phyloP scores from a whole-genome alignment of 2,329 filamentous ascomycete genomes.

The Fulvia fulva region DNA sequence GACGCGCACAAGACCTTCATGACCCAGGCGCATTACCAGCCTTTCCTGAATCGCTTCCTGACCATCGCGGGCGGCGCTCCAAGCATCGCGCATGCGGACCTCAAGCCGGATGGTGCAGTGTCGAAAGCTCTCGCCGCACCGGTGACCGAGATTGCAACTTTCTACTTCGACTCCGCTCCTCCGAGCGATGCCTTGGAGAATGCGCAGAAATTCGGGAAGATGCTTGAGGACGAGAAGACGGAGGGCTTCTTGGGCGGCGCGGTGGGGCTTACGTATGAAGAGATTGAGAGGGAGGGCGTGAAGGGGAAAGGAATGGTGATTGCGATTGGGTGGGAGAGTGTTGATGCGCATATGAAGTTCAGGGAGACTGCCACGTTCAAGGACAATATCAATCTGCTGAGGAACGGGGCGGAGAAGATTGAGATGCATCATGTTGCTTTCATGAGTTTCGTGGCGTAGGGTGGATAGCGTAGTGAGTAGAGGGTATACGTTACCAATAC shows the following conservation, averaged over 20 bases:
- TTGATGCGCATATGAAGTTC: conserved; percentile 48
- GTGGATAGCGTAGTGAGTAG: background rate
- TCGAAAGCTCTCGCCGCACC: conserved; percentile 36
- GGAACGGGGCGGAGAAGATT: conserved; percentile 40
- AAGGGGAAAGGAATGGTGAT: conserved; percentile 42
- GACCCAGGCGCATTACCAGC: conserved; percentile 33
- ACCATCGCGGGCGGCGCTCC: conserved; percentile 29
- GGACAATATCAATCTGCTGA: conserved; percentile 39
- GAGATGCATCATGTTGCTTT: conserved; percentile 47
- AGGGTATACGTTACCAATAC: background rate
- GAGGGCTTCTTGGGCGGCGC: conserved; percentile 22
- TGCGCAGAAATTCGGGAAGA: conserved; percentile 38
- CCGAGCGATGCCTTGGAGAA: conserved; percentile 31
- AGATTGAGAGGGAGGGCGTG: conserved; percentile 30
- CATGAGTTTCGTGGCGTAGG: conserved; percentile 24
- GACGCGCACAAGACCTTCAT: conserved; percentile 41
- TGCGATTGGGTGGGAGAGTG: conserved; percentile 51
- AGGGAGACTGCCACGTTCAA: conserved; percentile 45
- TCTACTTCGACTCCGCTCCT: conserved; percentile 41
- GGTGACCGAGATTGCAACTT: conserved; percentile 47
- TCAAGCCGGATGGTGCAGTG: conserved; percentile 24
- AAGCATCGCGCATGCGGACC: conserved; percentile 34
- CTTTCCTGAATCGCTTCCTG: conserved; percentile 35
- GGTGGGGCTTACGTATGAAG: conserved; percentile 26
- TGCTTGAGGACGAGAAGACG: conserved; percentile 30